Base-by-base conservation (phyloP, 495 filamentous ascomycete genomes). In the Hypoxylon trugodes region DNA sequence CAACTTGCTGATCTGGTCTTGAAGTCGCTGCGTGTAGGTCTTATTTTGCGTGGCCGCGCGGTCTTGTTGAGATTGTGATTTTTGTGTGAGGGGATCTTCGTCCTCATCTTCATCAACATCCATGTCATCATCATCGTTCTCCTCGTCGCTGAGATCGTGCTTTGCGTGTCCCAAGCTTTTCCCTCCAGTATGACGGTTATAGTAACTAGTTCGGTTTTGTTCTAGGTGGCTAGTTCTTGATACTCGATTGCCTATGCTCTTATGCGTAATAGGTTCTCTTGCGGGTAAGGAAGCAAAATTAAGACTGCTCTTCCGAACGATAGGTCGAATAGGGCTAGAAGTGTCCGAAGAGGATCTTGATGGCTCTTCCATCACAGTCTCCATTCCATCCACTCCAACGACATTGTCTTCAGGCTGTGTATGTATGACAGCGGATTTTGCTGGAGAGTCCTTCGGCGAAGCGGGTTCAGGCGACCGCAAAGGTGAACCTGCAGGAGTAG, bases 1-100 rank as follows among this genome's bases (percentile, higher is more conserved):
- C 15, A 98, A 83, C 86, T 94, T 92, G 69, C 88, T 94, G 66
- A 98, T 97, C 65, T 91, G 90, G 58, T 98, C 96, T 56, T 96
- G 90, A 13, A 98, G 81, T 7, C 89, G 82, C 70, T 97, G 92
- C 2, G 95, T 97, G 3, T 93, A 93, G 5, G 91, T 93, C 69
- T 95, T 96, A 75, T 85, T 92, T 72, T 96, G 91, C 4, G 77
- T 33, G 65, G 67, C 16, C 24, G 65, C 67, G 18, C 80, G 65
- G 16, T 74, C 76, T 7, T 57, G 36, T n/a, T 71, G 79, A 59
- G 25, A 7, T 33, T 78, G 73, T 4, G 68, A 33, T 21, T 74
- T 68, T 4, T 68, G 68, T 4, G 74, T 61, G 15, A 58, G 66
- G 30, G 77, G 77, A n/a, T 84, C 76, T 5, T 38, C 35, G 35